phyloP scores from a whole-genome alignment of 768 basidiomycete genomes.

The Aureoboletus auriporus region DNA sequence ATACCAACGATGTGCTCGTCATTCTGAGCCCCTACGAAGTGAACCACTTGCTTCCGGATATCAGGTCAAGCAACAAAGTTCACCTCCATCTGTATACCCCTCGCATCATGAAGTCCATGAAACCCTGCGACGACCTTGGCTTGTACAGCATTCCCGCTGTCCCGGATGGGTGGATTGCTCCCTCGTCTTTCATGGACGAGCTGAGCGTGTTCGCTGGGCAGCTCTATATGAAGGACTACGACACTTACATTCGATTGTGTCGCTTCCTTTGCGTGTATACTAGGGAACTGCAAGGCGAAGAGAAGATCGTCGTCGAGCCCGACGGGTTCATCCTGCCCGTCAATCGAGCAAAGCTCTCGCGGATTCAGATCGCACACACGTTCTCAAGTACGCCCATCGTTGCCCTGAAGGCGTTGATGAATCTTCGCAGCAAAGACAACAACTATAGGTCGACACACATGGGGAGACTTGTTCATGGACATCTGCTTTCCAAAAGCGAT shows the following conservation, averaged over 20 bases:
- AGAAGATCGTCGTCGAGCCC: constrained; percentile 31
- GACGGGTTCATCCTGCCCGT: constrained; percentile 22
- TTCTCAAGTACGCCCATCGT: not conserved
- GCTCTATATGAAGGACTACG: constrained; percentile 34
- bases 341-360: not conserved
- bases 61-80: constrained; percentile 30
- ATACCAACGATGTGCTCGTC: constrained; percentile 27
- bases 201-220: constrained; percentile 45
- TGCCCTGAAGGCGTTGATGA: constrained; percentile 31
- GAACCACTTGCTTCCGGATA: constrained; percentile 34
- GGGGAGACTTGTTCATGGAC: constrained; percentile 35
- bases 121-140: constrained; percentile 32
- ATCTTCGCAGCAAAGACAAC: constrained; percentile 38
- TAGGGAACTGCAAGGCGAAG: constrained; percentile 42
- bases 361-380: not conserved
- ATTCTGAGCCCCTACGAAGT: constrained; percentile 41
- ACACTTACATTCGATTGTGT: constrained; percentile 34
- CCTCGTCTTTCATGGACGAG: constrained; percentile 22
- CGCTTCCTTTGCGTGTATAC: constrained; percentile 36
- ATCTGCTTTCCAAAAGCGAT: constrained; percentile 23
- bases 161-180: constrained; percentile 12
- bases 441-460: constrained; percentile 36
- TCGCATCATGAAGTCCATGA: constrained; percentile 30
- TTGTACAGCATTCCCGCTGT: constrained; percentile 21
- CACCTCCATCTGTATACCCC: constrained; percentile 42